Base-by-base conservation (phyloP, 2,329 filamentous ascomycete genomes). In the Fusarium humuli region DNA sequence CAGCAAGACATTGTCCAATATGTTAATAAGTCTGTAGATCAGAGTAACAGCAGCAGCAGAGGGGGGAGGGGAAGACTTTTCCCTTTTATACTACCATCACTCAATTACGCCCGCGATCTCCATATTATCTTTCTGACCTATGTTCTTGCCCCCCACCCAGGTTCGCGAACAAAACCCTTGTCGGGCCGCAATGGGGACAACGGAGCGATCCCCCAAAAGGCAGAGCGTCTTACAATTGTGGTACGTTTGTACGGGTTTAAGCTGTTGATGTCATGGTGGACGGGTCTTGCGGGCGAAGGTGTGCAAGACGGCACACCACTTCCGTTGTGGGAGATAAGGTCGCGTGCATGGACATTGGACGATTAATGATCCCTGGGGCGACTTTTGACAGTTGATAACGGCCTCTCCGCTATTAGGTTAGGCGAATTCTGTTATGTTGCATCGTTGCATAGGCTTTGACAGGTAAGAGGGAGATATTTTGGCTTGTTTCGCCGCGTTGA, bases 121-220 rank as follows among this genome's bases (percentile, higher is more conserved):
- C 61, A 59, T 64, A 46, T 59, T 27, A 52, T 20, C 23, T 52
- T 55, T 65, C 45, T 44, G 34, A 41, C 27, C 12, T 47, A n/a
- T 53, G 9, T 5, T 37, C 29, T 25, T 40, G 8, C 45, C 40
- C 61, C 62, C 61, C 62, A 64, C 62, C 32, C 22, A 59, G 46
- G 52, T 59, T 59, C 27, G 42, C 32, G 46, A 37, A 37, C 18
- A 29, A 57, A 37, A 40, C 46, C 54, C 63, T 58, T 57, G 52
- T 71, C 68, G 68, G 68, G 68, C 68, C 68, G 68, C 68, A 71
- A 71, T 71, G 68, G 65, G 41, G 40, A 52, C 44, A 52, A 58
- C 68, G 68, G 59, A 29, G 46, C 57, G 64, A 71, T 54, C 25
- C 68, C 68, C 27, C 64, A 53, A 69, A 53, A 30, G 68, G 62